Conservation (phyloP, 495 filamentous ascomycete genomes). For the Beverwykella pulmonaria region DNA sequence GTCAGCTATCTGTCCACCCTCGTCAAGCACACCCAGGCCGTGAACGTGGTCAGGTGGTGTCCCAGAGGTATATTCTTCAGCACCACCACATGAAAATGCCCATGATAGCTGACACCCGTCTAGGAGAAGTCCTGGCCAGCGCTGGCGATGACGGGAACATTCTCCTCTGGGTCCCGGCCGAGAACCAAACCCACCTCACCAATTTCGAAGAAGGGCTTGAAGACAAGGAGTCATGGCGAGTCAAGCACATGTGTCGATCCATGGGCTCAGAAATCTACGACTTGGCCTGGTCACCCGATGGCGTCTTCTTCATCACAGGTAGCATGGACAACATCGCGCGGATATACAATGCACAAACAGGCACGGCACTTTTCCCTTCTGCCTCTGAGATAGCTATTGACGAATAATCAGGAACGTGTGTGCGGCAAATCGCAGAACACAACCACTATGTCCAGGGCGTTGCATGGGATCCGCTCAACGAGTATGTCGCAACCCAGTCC, state of each 20-base stretch:
- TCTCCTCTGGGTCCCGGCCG: constrained; percentile 89
- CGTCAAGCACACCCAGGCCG: constrained; percentile 90
- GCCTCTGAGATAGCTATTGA: constrained; percentile 11
- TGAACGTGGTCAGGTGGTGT: constrained; percentile 96
- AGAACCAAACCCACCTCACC: constrained; percentile 62
- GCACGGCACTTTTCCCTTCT: constrained; percentile 52
- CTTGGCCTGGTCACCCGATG: constrained; percentile 96
- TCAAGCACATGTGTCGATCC: constrained; percentile 96
- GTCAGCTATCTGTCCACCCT: constrained; percentile 90
- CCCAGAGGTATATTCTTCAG: constrained; percentile 83
- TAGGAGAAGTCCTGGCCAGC: constrained; percentile 90
- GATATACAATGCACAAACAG: constrained; percentile 93
- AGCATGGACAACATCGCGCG: constrained; percentile 99
- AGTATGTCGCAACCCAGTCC: constrained; percentile 97
- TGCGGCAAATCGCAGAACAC: constrained; percentile 97
- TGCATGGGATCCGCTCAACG: constrained; percentile 97
- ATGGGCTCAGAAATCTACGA: constrained; percentile 92
- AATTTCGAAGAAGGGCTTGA: constrained; percentile 82
- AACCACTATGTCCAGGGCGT: constrained; percentile 99
- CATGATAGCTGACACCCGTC: constrained; percentile 36
- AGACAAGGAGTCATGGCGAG: constrained; percentile 95
- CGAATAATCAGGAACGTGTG: constrained; percentile 67
- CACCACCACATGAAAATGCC: constrained; percentile 4
- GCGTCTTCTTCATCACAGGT: constrained; percentile 92
- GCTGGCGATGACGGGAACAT: constrained; percentile 98